Evolutionary conservation across 805 yeast genomes (phyloP).

Genomic region (Saccharomycopsis amapae): DNA sequence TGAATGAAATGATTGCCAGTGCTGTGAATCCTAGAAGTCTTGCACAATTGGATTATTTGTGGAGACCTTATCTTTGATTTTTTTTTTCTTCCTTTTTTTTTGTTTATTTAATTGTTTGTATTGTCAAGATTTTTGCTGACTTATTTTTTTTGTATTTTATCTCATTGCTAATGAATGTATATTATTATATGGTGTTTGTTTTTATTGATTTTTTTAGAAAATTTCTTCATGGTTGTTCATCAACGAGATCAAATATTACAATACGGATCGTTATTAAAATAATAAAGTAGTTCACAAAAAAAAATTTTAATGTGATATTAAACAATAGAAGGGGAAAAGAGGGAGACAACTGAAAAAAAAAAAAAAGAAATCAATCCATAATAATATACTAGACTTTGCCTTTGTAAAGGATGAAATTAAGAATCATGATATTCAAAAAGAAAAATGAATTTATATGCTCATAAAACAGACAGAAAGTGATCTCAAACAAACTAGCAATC

Average conservation of each 20-base stretch:
- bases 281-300: too few relatives aligned
- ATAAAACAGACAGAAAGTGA: neutral
- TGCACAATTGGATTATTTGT: slow-evolving; percentile 84
- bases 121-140: neutral
- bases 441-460: neutral
- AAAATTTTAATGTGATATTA: too few relatives aligned
- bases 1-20: slow-evolving; percentile 82
- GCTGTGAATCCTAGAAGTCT: slow-evolving; percentile 94
- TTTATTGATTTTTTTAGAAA: neutral
- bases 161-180: neutral
- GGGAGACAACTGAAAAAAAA: neutral
- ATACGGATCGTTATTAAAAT: slow-evolving; percentile 15
- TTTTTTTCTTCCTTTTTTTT: neutral
- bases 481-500: too few relatives aligned
- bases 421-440: neutral
- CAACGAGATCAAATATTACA: neutral
- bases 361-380: neutral
- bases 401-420: neutral
- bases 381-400: too few relatives aligned
- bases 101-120: too few relatives aligned
- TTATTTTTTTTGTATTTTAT: neutral
- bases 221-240: neutral
- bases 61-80: slow-evolving; percentile 84
- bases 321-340: neutral
- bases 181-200: neutral